Evolutionary conservation across 352 stramenopile species (phyloP).

Genomic region (Plasmopara muralis): DNA sequence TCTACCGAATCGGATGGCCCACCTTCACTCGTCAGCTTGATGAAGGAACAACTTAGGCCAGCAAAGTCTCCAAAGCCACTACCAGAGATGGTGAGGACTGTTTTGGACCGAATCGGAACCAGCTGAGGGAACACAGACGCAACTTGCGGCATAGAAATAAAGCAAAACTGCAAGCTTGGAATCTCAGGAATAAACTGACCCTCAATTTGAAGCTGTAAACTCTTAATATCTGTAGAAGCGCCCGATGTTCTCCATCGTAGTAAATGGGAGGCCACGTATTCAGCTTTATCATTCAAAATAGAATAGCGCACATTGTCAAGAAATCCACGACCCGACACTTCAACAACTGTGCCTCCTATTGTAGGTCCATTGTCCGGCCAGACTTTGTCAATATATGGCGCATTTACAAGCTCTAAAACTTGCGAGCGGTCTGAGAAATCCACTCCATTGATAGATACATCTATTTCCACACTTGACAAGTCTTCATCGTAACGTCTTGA

Average conservation of each 20-base stretch:
- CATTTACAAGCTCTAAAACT: slow-evolving; percentile 9
- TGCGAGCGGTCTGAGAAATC: slow-evolving; percentile 16
- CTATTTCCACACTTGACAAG: slow-evolving; percentile 6
- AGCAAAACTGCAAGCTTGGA: slow-evolving; percentile 13
- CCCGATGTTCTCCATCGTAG: slow-evolving; percentile 19
- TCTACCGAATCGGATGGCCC: not conserved
- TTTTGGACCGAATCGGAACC: slow-evolving; percentile 11
- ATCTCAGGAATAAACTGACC: slow-evolving; percentile 8
- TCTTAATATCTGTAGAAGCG: not conserved
- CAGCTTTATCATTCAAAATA: slow-evolving; percentile 6
- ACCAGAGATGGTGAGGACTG: slow-evolving; percentile 19
- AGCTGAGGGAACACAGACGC: slow-evolving; percentile 13
- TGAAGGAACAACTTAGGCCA: slow-evolving; percentile 18
- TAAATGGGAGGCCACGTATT: slow-evolving; percentile 15
- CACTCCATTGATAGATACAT: slow-evolving; percentile 28
- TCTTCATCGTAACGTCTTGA: slow-evolving; percentile 8
- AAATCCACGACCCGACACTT: slow-evolving; percentile 20
- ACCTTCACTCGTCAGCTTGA: not conserved
- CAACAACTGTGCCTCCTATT: slow-evolving; percentile 18
- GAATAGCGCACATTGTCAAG: slow-evolving; percentile 17
- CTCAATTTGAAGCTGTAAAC: slow-evolving; percentile 11
- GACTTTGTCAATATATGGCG: slow-evolving; percentile 8
- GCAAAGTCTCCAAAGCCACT: slow-evolving; percentile 17
- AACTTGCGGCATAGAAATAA: slow-evolving; percentile 8
- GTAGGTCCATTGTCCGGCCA: slow-evolving; percentile 19